Evolutionary conservation across 257 asterid genomes (phyloP).

Genomic region (Gentiana straminea): DNA sequence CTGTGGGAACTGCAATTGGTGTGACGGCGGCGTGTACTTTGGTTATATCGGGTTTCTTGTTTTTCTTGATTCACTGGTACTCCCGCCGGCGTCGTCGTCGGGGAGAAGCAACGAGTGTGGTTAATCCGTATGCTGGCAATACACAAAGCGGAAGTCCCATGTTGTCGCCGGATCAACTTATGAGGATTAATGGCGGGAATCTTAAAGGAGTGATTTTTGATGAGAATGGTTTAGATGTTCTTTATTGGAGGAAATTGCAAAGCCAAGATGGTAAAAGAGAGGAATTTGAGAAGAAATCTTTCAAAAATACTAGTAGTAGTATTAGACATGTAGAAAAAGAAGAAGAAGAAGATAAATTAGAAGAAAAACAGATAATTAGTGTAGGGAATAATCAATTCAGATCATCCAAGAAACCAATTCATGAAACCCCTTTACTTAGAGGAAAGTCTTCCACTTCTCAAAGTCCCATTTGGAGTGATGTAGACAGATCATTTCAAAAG

Average conservation of each 20-base stretch:
- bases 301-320: constrained; percentile 10
- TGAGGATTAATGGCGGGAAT: constrained; percentile 52
- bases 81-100: constrained; percentile 25
- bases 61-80: constrained; percentile 27
- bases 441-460: constrained; percentile 76
- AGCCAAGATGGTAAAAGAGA: constrained; percentile 25
- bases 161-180: constrained; percentile 24
- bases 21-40: constrained; percentile 50
- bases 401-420: constrained; percentile 28
- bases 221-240: constrained; percentile 84
- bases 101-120: background rate
- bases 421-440: constrained; percentile 54
- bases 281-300: constrained; percentile 35
- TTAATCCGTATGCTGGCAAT: constrained; percentile 13
- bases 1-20: constrained; percentile 63
- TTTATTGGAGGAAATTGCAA: constrained; percentile 69
- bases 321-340: constrained; percentile 25
- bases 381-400: constrained; percentile 11
- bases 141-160: constrained; percentile 3
- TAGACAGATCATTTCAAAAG: background rate
- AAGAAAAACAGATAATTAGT: constrained; percentile 37
- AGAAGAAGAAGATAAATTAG: constrained; percentile 23
- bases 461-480: constrained; percentile 39
- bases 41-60: constrained; percentile 30
- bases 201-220: constrained; percentile 78